phyloP scores from a whole-genome alignment of 1,139 yeast genomes.

The Yamadazyma pseudoaaseri region DNA sequence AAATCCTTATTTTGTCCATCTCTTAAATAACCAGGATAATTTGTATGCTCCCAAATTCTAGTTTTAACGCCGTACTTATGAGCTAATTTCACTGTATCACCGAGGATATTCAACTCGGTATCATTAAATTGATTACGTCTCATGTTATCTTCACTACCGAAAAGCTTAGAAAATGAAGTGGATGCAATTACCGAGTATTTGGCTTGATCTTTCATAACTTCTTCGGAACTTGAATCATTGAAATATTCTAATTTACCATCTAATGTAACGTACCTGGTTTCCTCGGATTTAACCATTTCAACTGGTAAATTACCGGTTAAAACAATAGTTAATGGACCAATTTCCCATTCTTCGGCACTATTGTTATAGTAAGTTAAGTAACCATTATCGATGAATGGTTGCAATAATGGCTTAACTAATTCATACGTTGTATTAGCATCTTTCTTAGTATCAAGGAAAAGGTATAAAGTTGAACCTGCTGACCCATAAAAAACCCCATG shows the following conservation, averaged over 20 bases:
- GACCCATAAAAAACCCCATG: constrained; percentile 37
- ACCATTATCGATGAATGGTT: constrained; percentile 32
- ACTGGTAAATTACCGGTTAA: constrained; percentile 43
- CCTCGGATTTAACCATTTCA: constrained; percentile 28
- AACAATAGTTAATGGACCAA: constrained; percentile 40
- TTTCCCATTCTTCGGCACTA: constrained; percentile 19
- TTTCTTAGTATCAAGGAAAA: constrained; percentile 43
- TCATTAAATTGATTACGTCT: constrained; percentile 19
- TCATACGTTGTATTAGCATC: constrained; percentile 32
- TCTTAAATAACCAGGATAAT: constrained; percentile 34
- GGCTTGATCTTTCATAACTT: constrained; percentile 21
- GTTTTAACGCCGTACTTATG: constrained; percentile 37
- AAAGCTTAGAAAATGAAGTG: constrained; percentile 26
- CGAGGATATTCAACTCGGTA: constrained; percentile 21
- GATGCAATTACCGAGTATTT: constrained; percentile 37
- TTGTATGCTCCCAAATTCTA: constrained; percentile 43
- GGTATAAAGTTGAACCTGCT: constrained; percentile 37
- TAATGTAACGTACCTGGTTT: constrained; percentile 28
- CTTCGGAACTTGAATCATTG: constrained; percentile 12
- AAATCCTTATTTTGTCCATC: constrained; percentile 29
- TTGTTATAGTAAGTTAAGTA: constrained; percentile 35
- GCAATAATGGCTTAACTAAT: constrained; percentile 27
- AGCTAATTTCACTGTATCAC: constrained; percentile 23
- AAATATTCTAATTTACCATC: constrained; percentile 37
- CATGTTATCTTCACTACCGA: constrained; percentile 22